Base-by-base conservation (phyloP, 2,329 filamentous ascomycete genomes). In the Fusarium hainanense region DNA sequence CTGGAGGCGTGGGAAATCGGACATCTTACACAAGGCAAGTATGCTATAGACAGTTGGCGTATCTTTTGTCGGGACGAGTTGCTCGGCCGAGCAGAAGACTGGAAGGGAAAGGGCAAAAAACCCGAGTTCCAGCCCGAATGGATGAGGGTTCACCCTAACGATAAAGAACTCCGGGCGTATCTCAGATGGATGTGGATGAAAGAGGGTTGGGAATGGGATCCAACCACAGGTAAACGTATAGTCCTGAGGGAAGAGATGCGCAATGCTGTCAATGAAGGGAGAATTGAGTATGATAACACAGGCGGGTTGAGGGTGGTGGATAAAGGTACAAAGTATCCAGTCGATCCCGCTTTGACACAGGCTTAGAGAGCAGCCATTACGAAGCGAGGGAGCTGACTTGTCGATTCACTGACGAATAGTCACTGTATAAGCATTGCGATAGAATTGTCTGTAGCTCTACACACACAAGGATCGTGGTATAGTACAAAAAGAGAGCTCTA, bases 171-270 rank as follows among this genome's bases (percentile, higher is more conserved):
- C n/a, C 86, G 92, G 44, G 93, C 93, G 0, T 97, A 90, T 80
- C 79, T 98, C 75, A 86, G 91, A 41, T 98, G 94, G 94, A 93
- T 94, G 88, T 97, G 94, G 94, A 87, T 96, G 81, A 89, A 90
- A 47, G 92, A 97, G 74, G 93, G 93, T 0, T 95, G 90, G 87
- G 84, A 89, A 42, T 97, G 93, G 93, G 87, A 97, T 80, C 88
- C 89, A 3, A 78, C 82, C 28, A 94, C 91, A 0, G 94, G 93
- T 2, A 85, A 90, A 51, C 86, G 84, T 65, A 81, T 82, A 27
- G 79, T 85, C 27, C 82, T 92, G 11, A 75, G 82, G 3, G 82
- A 82, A 27, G 85, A 87, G 47, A 77, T 92, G 78, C 81, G 85
- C 71, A 79, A 76, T 52, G 88, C 87, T 32, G 89, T 90, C 5